Evolutionary conservation across 75 land plant species (phyloP).

Genomic region (Cryptomeria japonica): DNA sequence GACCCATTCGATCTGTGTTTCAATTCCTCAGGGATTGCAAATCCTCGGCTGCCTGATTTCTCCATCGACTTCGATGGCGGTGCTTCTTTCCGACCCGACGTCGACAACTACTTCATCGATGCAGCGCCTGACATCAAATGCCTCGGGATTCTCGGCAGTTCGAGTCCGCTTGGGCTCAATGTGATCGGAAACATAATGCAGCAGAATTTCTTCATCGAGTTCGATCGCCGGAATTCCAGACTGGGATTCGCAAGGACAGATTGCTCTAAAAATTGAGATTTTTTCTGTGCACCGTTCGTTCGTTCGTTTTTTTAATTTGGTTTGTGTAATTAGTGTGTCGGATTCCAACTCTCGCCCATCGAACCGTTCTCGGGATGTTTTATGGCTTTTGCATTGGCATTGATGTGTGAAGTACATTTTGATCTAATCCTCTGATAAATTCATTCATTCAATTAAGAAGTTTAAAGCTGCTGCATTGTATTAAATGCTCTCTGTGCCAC

Average conservation of each 20-base stretch:
- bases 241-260: conserved; percentile 58
- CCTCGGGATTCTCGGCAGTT: conserved; percentile 37
- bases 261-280: conserved; percentile 25
- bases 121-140: conserved; percentile 46
- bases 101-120: conserved; percentile 58
- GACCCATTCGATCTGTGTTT: conserved; percentile 47
- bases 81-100: conserved; percentile 42
- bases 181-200: conserved; percentile 81
- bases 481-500: neutral
- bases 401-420: neutral
- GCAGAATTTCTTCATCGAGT: conserved; percentile 65
- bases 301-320: neutral
- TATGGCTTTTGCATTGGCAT: neutral
- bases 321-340: neutral
- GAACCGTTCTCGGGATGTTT: neutral
- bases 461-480: neutral
- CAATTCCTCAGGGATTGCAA: conserved; percentile 25
- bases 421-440: neutral
- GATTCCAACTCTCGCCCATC: neutral
- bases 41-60: conserved; percentile 28
- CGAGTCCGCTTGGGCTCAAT: conserved; percentile 25
- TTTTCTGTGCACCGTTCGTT: neutral
- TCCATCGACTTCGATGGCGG: conserved; percentile 45
- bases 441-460: neutral
- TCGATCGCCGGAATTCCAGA: conserved; percentile 43